These are phyloP conservation scores for Neurospora sp. DNA, from an alignment of 495 filamentous ascomycete genomes.

Conservation along the genomic window DNA sequence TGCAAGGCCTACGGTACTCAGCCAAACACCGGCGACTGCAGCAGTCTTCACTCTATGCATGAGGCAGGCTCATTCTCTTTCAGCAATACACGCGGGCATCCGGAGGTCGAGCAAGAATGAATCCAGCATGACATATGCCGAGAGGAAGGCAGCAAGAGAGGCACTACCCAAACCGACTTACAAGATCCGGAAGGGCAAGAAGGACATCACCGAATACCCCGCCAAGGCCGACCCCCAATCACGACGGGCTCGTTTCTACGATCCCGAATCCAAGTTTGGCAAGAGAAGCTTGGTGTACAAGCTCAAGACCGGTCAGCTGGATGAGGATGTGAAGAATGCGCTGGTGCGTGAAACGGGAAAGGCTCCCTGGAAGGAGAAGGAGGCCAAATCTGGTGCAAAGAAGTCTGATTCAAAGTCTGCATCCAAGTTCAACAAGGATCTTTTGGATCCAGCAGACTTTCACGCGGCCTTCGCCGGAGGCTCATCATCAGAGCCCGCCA, in stretches of 20 bases:
- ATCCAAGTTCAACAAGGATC: neutral
- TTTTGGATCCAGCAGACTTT: neutral
- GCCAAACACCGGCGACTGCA: neutral
- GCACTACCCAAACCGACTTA: conserved; percentile 14
- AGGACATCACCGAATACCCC: conserved; percentile 28
- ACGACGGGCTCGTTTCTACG: conserved; percentile 32
- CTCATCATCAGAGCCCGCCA: neutral
- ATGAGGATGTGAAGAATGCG: conserved; percentile 9
- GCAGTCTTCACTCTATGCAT: conserved; percentile 1
- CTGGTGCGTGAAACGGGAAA: neutral
- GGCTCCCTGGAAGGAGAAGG: neutral
- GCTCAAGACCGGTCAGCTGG: conserved; percentile 20
- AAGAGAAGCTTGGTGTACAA: conserved; percentile 38
- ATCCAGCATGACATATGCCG: conserved; percentile 14
- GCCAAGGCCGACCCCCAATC: conserved; percentile 23
- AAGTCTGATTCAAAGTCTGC: neutral
- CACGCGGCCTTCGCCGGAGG: neutral
- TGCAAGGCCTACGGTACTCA: conserved; percentile 3
- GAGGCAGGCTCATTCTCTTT: conserved; percentile 14
- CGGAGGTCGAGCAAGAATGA: conserved; percentile 7
- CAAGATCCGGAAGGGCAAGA: conserved; percentile 37
- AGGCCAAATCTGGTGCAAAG: neutral
- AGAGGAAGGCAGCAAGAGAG: conserved; percentile 15
- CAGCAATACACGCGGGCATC: conserved; percentile 21
- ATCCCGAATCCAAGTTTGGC: conserved; percentile 27